Base-by-base conservation (phyloP, 805 yeast genomes). In the Myxozyma nipponensis region DNA sequence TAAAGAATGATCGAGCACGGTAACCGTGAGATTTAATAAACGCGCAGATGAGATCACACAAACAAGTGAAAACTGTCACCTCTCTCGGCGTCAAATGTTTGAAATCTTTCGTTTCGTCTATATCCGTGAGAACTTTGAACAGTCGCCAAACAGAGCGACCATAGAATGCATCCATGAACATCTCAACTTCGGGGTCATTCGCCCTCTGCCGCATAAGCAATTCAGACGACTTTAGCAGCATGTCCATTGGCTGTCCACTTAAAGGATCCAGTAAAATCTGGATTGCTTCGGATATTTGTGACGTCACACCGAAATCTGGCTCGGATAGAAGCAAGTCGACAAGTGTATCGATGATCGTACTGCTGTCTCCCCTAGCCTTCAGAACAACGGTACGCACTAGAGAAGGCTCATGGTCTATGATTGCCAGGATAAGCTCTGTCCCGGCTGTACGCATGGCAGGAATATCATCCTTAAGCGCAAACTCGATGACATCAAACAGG, bases 251-350 rank as follows among this genome's bases (percentile, higher is more conserved):
- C 50, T 44, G 52, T 17, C 60, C 58, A 2, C 56, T 58, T 10
- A 61, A 68, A 1, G 86, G 82, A 62, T 85, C 90, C 13, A 90
- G 71, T 30, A 90, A 67, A 1, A 82, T 80, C 63, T 82, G 82
- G 43, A 90, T 67, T 1, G 96, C 95, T 67, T 89, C 96, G 56
- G 78, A 81, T 0, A 90, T 84, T 65, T 89, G 96, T 4, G 85
- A 79, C 62, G 84, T 82, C 45, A 89, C 68, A 0, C 95, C 95
- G 3, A 82, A 77, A 56, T 81, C 81, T 9, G 72, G 69, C 52
- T 85, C 95, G 19, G 77, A 74, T 2, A 82, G 65, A 4, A 90
- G 65, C 17, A 88, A 74, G 34, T 79, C 75, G 0, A 83, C 74
- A 32, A 88, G 66, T 24, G 61, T 58, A 30, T 60, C 59, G 26